Percentiles rank a stretch among this genome's conserved stretches.
These are phyloP conservation scores for Detonula confervacea DNA, from an alignment of 352 stramenopile species.

Conservation along the genomic window DNA sequence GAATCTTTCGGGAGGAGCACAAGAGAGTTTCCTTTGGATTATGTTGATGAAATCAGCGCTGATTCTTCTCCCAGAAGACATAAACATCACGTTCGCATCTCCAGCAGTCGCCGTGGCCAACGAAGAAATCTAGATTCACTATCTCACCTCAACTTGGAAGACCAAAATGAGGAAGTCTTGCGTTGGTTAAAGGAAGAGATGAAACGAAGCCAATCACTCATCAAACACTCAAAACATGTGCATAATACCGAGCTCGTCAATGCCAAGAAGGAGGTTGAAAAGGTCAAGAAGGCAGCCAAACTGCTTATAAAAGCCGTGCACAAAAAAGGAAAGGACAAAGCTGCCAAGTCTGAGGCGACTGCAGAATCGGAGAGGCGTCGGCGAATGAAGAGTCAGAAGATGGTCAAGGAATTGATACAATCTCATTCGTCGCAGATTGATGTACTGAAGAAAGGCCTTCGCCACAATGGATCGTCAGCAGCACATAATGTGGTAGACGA, in stretches of 20 bases:
- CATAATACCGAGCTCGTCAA: conserved; percentile 53
- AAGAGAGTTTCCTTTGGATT: conserved; percentile 25
- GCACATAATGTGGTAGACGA: background rate
- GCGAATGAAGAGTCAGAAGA: conserved; percentile 44
- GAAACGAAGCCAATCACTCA: conserved; percentile 52
- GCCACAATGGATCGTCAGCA: background rate
- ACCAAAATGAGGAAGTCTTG: conserved; percentile 53
- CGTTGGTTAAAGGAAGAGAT: conserved; percentile 60
- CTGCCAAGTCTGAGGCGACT: conserved; percentile 47
- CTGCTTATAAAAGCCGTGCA: conserved; percentile 50
- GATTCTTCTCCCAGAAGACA: conserved; percentile 4
- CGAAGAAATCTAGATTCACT: conserved; percentile 19
- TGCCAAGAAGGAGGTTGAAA: conserved; percentile 51
- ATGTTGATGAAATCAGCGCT: conserved; percentile 5
- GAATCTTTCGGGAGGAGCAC: conserved; percentile 22
- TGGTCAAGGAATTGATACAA: conserved; percentile 49
- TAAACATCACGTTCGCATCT: too few species aligned
- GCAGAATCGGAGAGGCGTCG: conserved; percentile 43
- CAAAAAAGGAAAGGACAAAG: conserved; percentile 57
- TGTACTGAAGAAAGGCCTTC: conserved; percentile 37
- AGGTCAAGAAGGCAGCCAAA: conserved; percentile 56
- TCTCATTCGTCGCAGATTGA: conserved; percentile 53
- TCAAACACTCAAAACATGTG: conserved; percentile 43
- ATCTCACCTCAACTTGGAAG: conserved; percentile 44
- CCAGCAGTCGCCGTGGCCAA: conserved; percentile 14